Evolutionary conservation across 352 stramenopile species (phyloP).

Genomic region (Paralagenidium karlingii): DNA sequence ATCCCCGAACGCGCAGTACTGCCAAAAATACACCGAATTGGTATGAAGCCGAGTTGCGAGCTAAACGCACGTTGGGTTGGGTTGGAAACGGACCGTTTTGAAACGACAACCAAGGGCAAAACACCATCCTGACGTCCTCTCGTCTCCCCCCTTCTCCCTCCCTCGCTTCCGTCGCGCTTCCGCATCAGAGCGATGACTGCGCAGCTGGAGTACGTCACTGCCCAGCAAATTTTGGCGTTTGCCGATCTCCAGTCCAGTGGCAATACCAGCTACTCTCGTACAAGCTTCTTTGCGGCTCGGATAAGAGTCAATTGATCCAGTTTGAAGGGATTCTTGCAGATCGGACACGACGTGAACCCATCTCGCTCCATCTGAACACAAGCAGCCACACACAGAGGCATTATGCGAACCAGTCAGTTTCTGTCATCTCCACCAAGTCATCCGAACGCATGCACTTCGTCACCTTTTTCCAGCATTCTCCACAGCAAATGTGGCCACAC

Average conservation of each 20-base stretch:
- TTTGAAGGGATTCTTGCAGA: constrained; percentile 66
- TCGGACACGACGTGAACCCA: constrained; percentile 54
- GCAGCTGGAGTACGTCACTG: not conserved
- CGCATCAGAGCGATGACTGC: not conserved
- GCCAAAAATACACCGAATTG: too few species aligned
- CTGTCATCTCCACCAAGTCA: not conserved
- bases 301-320: constrained; percentile 59
- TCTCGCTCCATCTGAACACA: constrained; percentile 46
- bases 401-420: constrained; percentile 3
- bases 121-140: too few species aligned
- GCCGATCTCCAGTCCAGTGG: constrained; percentile 22
- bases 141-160: too few species aligned
- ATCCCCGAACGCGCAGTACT: too few species aligned
- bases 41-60: too few species aligned
- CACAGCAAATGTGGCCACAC: constrained; percentile 78
- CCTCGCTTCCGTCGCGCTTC: not conserved
- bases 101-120: too few species aligned
- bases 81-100: too few species aligned
- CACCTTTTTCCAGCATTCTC: constrained; percentile 78
- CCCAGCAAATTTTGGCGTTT: constrained; percentile 12
- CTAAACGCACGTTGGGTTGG: too few species aligned
- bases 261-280: constrained; percentile 6
- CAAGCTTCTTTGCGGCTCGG: constrained; percentile 33
- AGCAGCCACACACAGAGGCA: constrained; percentile 5
- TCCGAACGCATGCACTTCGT: constrained; percentile 6